phyloP scores from a whole-genome alignment of 768 basidiomycete species.

The Albatrellus ellisii region DNA sequence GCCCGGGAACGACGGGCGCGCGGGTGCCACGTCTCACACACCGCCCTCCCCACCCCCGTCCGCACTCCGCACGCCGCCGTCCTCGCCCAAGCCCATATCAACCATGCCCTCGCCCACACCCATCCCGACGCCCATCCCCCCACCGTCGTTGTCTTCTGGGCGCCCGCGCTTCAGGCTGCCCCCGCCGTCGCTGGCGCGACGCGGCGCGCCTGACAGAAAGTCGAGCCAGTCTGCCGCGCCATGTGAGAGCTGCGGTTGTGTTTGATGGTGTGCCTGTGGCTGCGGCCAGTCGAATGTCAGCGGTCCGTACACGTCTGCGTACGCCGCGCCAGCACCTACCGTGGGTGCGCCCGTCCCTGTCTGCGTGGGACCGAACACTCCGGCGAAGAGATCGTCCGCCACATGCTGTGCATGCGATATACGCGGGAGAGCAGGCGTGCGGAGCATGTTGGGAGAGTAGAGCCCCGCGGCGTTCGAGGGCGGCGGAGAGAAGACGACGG shows the following conservation, averaged over 20 bases:
- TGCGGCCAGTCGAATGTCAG: slow-evolving; percentile 17
- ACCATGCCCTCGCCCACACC: not conserved
- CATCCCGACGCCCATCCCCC: not conserved
- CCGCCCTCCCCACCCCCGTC: not conserved
- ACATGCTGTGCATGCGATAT: slow-evolving; percentile 5
- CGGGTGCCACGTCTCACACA: not conserved
- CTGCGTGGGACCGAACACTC: slow-evolving; percentile 13
- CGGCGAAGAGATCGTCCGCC: slow-evolving; percentile 13
- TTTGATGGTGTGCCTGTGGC: slow-evolving; percentile 9
- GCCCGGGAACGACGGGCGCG: not conserved
- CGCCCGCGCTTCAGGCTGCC: not conserved
- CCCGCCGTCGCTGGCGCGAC: slow-evolving; percentile 4
- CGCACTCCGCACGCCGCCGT: not conserved
- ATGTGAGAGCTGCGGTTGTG: not conserved
- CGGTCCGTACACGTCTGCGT: slow-evolving; percentile 10
- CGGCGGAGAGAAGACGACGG: not conserved
- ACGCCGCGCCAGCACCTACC: slow-evolving; percentile 1
- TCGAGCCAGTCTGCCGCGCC: slow-evolving; percentile 9
- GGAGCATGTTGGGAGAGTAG: slow-evolving; percentile 1
- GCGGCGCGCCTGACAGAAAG: slow-evolving; percentile 9
- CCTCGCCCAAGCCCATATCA: not conserved
- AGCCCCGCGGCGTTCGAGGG: slow-evolving; percentile 1
- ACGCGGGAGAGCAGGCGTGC: slow-evolving; percentile 4
- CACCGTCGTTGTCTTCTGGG: not conserved
- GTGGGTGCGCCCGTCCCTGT: not conserved